Percentiles rank a stretch among this genome's conserved stretches.
These are phyloP conservation scores for Sclerotinia minor DNA, from an alignment of 2,329 filamentous ascomycete species.

Conservation along the genomic window DNA sequence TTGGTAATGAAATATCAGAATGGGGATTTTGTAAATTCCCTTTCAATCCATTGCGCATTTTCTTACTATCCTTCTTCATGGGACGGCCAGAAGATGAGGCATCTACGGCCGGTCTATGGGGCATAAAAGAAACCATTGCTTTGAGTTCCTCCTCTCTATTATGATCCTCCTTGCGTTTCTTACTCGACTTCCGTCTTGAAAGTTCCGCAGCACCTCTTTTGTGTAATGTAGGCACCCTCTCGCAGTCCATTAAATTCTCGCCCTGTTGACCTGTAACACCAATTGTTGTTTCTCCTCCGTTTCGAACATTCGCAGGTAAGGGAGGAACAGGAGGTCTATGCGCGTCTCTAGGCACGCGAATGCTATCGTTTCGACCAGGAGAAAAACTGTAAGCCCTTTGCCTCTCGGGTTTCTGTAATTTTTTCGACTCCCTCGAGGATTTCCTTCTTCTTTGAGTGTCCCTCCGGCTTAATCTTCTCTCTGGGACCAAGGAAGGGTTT, in stretches of 20 bases:
- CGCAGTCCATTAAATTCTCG: constrained; percentile 42
- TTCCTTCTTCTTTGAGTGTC: constrained; percentile 37
- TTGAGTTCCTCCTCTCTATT: constrained; percentile 85
- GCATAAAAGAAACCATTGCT: constrained; percentile 72
- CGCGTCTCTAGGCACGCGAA: constrained; percentile 45
- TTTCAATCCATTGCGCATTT: constrained; percentile 57
- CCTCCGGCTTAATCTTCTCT: constrained; percentile 43
- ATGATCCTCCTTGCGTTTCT: constrained; percentile 72
- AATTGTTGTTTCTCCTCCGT: constrained; percentile 28
- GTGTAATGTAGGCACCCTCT: constrained; percentile 56
- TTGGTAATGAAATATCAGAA: constrained; percentile 69
- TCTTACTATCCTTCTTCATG: constrained; percentile 64
- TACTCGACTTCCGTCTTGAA: constrained; percentile 71
- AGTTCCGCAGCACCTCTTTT: constrained; percentile 63
- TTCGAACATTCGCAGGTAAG: constrained; percentile 35
- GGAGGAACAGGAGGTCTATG: constrained; percentile 39
- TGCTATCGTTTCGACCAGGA: constrained; percentile 56
- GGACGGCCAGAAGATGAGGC: constrained; percentile 60
- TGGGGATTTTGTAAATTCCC: constrained; percentile 58
- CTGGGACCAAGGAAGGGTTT: constrained; percentile 35
- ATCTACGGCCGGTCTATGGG: constrained; percentile 62
- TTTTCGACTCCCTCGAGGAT: constrained; percentile 42
- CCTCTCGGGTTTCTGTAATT: constrained; percentile 49
- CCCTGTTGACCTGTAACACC: constrained; percentile 35
- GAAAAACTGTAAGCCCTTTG: constrained; percentile 62